Conservation (phyloP, 768 basidiomycete species). For the Crucibulum laeve region DNA sequence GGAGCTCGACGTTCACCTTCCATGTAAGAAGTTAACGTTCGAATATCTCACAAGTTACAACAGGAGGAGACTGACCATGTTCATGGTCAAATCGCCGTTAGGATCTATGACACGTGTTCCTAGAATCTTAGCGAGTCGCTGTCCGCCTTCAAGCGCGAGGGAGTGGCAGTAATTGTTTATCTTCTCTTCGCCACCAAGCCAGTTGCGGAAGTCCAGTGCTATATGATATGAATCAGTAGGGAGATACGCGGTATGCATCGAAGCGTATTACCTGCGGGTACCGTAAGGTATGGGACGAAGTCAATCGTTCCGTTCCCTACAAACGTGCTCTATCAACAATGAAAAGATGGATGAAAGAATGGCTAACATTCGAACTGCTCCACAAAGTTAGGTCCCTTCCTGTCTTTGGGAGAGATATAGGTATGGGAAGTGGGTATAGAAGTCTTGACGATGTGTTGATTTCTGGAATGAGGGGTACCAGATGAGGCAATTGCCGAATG, state of each 20-base stretch:
- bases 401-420: conserved; percentile 42
- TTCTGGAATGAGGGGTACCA: too few species aligned
- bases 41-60: not conserved
- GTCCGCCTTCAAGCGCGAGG: conserved; percentile 67
- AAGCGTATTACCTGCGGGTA: conserved; percentile 36
- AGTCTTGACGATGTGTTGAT: conserved; percentile 58
- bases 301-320: conserved; percentile 58
- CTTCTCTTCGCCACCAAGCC: conserved; percentile 76
- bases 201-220: conserved; percentile 77
- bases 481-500: not conserved
- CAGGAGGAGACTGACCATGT: conserved; percentile 52
- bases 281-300: conserved; percentile 41
- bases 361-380: conserved; percentile 41
- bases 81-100: conserved; percentile 57
- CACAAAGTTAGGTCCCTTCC: conserved; percentile 31
- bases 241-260: not conserved
- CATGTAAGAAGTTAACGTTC: not conserved
- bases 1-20: conserved; percentile 33
- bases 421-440: conserved; percentile 52
- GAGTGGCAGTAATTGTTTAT: conserved; percentile 73
- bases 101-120: conserved; percentile 66
- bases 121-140: conserved; percentile 55
- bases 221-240: not conserved
- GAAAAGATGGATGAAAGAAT: conserved; percentile 6
- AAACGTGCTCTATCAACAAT: not conserved